Percentiles rank a stretch among this genome's conserved stretches.
phyloP scores from a whole-genome alignment of 768 basidiomycete species.

The Amanita phalloides region DNA sequence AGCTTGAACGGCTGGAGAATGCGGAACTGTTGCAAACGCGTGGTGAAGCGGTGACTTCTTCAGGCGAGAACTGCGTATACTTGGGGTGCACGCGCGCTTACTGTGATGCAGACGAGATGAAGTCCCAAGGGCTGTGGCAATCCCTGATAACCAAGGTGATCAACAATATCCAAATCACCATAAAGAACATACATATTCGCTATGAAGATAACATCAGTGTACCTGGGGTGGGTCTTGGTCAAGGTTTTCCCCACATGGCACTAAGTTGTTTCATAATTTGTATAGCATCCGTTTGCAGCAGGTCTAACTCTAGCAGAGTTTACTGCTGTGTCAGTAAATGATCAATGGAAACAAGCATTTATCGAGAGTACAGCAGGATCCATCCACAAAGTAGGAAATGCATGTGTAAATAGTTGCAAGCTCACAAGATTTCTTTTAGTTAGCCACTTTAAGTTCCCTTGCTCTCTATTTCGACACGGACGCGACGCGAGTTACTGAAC shows the following conservation, averaged over 20 bases:
- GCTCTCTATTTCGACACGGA: slow-evolving; percentile 96
- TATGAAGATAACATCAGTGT: slow-evolving; percentile 95
- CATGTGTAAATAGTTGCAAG: background rate
- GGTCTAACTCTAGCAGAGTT: slow-evolving; percentile 86
- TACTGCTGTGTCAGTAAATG: slow-evolving; percentile 82
- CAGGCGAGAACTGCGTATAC: slow-evolving; percentile 24
- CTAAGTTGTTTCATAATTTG: background rate
- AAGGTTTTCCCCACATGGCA: background rate
- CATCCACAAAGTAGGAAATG: slow-evolving; percentile 68
- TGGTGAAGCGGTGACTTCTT: slow-evolving; percentile 37
- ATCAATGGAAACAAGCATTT: slow-evolving; percentile 81
- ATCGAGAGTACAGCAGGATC: slow-evolving; percentile 82
- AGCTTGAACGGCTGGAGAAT: slow-evolving; percentile 80
- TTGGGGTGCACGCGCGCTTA: background rate
- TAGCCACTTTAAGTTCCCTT: slow-evolving; percentile 79
- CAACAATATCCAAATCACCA: slow-evolving; percentile 92
- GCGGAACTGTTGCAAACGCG: slow-evolving; percentile 76
- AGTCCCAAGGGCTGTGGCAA: slow-evolving; percentile 76
- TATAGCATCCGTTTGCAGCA: slow-evolving; percentile 87
- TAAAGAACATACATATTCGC: slow-evolving; percentile 92
- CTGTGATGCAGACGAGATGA: slow-evolving; percentile 35
- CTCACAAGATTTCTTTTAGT: slow-evolving; percentile 26
- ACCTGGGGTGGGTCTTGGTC: slow-evolving; percentile 57
- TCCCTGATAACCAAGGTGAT: slow-evolving; percentile 83
- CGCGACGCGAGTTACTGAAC: slow-evolving; percentile 63